phyloP scores from a whole-genome alignment of 2,329 filamentous ascomycete genomes.

The Dactylellina drechsleri region DNA sequence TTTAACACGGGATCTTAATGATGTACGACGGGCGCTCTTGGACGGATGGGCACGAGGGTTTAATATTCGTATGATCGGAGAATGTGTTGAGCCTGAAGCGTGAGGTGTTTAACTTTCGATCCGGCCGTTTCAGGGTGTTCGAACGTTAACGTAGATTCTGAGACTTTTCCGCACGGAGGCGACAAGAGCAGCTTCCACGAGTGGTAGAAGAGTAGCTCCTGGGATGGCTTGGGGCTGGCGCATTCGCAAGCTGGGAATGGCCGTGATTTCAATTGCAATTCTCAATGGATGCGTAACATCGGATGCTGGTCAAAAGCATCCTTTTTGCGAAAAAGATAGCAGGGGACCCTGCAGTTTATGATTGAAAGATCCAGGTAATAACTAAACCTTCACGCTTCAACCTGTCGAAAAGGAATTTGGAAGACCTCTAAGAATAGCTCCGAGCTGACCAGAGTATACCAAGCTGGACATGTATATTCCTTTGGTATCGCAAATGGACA shows the following conservation, averaged over 20 bases:
- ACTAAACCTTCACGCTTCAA: slow-evolving; percentile 22
- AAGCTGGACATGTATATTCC: neutral
- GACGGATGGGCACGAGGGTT: slow-evolving; percentile 18
- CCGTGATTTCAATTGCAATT: slow-evolving; percentile 21
- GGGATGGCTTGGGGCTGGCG: neutral
- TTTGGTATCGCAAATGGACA: slow-evolving; percentile 5
- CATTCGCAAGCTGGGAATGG: neutral
- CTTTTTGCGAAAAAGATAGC: slow-evolving; percentile 45
- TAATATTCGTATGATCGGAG: neutral
- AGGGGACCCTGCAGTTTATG: slow-evolving; percentile 16
- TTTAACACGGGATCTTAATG: neutral
- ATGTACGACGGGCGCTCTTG: slow-evolving; percentile 1
- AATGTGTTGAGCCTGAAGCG: slow-evolving; percentile 51
- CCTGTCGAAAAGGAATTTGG: slow-evolving; percentile 27
- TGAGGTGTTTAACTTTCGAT: slow-evolving; percentile 33
- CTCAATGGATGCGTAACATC: slow-evolving; percentile 32
- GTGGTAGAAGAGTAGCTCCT: neutral
- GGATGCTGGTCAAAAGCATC: slow-evolving; percentile 15
- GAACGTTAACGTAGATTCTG: slow-evolving; percentile 15
- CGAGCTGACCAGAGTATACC: neutral
- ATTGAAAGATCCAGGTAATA: slow-evolving; percentile 19
- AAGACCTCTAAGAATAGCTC: slow-evolving; percentile 17
- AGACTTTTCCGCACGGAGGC: slow-evolving; percentile 12
- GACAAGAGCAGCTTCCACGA: slow-evolving; percentile 19
- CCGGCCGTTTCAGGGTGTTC: slow-evolving; percentile 50